Evolutionary conservation across 2,329 filamentous ascomycete species (phyloP).

Genomic region (Monosporascus sp.): DNA sequence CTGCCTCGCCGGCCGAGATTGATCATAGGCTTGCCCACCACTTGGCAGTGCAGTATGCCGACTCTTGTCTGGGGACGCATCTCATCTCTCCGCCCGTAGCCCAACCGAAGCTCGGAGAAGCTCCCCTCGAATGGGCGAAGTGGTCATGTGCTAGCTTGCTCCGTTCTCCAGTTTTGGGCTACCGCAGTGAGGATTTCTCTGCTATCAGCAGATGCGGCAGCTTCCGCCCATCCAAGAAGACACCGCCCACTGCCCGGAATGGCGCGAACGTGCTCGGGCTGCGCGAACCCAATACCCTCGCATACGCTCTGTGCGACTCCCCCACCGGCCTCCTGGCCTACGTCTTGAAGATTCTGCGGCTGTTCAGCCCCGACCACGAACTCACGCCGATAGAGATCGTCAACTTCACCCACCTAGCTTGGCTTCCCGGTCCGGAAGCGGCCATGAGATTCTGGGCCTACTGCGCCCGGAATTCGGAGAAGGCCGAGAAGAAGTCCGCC

Average conservation of each 20-base stretch:
- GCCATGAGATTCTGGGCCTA: constrained; percentile 51
- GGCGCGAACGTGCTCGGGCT: constrained; percentile 26
- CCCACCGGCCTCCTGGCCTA: constrained; percentile 53
- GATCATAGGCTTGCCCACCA: constrained; percentile 45
- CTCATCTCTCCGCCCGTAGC: constrained; percentile 52
- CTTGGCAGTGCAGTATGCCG: constrained; percentile 41
- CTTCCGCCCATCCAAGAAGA: constrained; percentile 9
- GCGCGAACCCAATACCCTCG: constrained; percentile 47
- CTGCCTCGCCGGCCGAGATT: constrained; percentile 39
- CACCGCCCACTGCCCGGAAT: constrained; percentile 14
- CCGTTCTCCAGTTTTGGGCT: constrained; percentile 47
- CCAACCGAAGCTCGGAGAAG: constrained; percentile 38
- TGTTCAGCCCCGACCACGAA: constrained; percentile 32
- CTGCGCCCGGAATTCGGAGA: constrained; percentile 32
- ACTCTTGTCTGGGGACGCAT: constrained; percentile 54
- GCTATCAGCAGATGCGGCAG: constrained; percentile 28
- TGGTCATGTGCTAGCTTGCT: constrained; percentile 49
- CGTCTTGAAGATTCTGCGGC: constrained; percentile 41
- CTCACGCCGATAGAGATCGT: constrained; percentile 50
- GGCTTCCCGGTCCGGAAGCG: constrained; percentile 61
- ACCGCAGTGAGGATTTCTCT: constrained; percentile 45
- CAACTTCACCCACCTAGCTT: constrained; percentile 55
- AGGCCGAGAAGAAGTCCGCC: constrained; percentile 14
- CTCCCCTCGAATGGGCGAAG: constrained; percentile 46
- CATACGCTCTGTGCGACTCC: constrained; percentile 58